Conservation (phyloP, 2,329 filamentous ascomycete genomes). For the Biscogniauxia sp. region DNA sequence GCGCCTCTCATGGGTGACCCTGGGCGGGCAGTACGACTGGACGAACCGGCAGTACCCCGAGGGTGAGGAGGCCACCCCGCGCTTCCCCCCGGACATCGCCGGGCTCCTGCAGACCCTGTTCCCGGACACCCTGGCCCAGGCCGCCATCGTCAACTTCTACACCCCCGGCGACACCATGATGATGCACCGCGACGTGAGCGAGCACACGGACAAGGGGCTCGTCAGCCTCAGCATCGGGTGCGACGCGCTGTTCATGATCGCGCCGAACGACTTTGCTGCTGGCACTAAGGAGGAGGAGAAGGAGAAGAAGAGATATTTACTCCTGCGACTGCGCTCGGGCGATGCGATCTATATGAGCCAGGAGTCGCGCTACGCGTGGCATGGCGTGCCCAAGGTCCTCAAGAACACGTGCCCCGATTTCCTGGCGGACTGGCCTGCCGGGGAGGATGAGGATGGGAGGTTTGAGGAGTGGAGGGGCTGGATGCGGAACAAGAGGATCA, state of each 20-base stretch:
- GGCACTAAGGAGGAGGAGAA: background rate
- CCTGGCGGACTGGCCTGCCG: constrained; percentile 71
- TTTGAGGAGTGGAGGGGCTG: constrained; percentile 76
- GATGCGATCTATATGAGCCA: constrained; percentile 90
- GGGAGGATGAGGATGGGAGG: constrained; percentile 35
- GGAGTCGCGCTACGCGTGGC: constrained; percentile 84
- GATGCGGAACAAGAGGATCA: constrained; percentile 86
- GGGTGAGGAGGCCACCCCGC: constrained; percentile 52
- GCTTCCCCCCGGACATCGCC: constrained; percentile 73
- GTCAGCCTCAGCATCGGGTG: constrained; percentile 88
- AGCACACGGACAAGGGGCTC: constrained; percentile 73
- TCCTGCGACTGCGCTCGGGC: constrained; percentile 73
- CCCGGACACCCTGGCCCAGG: constrained; percentile 74
- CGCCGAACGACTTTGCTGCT: constrained; percentile 50
- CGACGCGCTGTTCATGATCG: constrained; percentile 83
- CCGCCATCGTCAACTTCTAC: constrained; percentile 93
- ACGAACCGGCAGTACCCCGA: constrained; percentile 78
- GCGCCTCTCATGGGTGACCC: constrained; percentile 88
- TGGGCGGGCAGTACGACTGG: constrained; percentile 97
- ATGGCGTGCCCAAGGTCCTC: constrained; percentile 87
- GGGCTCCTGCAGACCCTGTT: constrained; percentile 68
- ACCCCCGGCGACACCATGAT: constrained; percentile 86
- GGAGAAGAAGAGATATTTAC: constrained; percentile 47
- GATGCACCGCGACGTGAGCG: constrained; percentile 91
- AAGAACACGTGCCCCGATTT: constrained; percentile 74